phyloP scores from a whole-genome alignment of 2,329 filamentous ascomycete species.

The Alternaria metachromatica region DNA sequence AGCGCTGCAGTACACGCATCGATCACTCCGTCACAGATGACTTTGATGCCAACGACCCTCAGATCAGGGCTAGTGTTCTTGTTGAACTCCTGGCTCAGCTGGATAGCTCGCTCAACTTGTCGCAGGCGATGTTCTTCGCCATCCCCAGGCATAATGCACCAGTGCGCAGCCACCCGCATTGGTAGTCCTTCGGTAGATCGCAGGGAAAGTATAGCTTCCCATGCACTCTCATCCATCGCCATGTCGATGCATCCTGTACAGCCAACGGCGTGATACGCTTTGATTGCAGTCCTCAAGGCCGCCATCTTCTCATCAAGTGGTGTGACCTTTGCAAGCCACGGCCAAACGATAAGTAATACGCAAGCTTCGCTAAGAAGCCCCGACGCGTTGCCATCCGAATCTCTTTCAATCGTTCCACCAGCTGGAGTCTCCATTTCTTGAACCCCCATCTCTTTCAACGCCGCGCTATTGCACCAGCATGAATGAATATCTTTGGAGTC shows the following conservation, averaged over 20 bases:
- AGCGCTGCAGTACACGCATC: conserved; percentile 70
- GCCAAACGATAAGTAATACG: conserved; percentile 63
- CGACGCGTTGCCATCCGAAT: conserved; percentile 55
- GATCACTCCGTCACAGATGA: conserved; percentile 70
- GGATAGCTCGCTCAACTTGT: conserved; percentile 61
- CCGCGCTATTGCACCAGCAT: conserved; percentile 63
- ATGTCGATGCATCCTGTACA: conserved; percentile 65
- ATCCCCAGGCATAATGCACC: conserved; percentile 59
- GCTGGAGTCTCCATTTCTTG: conserved; percentile 56
- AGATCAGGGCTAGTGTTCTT: conserved; percentile 54
- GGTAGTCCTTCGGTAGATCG: conserved; percentile 47
- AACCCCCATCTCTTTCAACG: conserved; percentile 59
- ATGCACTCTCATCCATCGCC: conserved; percentile 65
- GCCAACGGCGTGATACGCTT: conserved; percentile 58
- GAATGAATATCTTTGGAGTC: conserved; percentile 65
- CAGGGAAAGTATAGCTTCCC: conserved; percentile 58
- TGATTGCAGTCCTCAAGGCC: conserved; percentile 56
- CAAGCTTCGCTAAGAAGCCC: conserved; percentile 63
- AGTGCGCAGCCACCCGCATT: conserved; percentile 62
- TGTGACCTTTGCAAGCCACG: conserved; percentile 58
- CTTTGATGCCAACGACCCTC: conserved; percentile 66
- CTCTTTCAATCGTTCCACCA: conserved; percentile 61
- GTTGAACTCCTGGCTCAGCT: conserved; percentile 57
- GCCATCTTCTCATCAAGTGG: conserved; percentile 57
- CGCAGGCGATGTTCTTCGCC: conserved; percentile 54